Base-by-base conservation (phyloP, 768 basidiomycete species). In the Tricholomella constricta region DNA sequence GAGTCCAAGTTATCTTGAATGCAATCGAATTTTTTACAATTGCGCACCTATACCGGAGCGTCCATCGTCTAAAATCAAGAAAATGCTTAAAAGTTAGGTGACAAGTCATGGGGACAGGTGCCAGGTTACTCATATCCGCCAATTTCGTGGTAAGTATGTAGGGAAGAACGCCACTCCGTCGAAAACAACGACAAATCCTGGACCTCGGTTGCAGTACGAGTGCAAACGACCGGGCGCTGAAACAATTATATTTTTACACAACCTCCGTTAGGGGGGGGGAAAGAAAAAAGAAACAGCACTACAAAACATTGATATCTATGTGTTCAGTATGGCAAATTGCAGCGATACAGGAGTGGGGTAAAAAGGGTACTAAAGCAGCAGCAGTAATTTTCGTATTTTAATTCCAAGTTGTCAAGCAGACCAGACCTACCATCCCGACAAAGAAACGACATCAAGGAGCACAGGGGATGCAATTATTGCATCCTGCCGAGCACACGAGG, bases 401-500 rank as follows among this genome's bases (percentile, higher is more conserved):
- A 27, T 14, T 27, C 7, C 42, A 25, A 26, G 25, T 10, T 22
- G 14, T 2, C 38, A 37, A 3, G 20, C 3, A 25, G 23, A 23
- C 22, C 23, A 26, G 26, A 27, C 22, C 31, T 14, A 43, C 11
- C n/a, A 42, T 25, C 36, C 36, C 15, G 11, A 15, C 19, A 42
- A 23, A 17, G 29, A 32, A 15, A 17, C 10, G 6, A 19, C 20
- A 31, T 3, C 26, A 25, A 20, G 14, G 25, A 47, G 6, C 11
- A 15, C 32, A 8, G 38, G 25, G 19, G n/a, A 14, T 15, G 22
- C 36, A 26, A 34, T 42, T 57, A 62, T 27, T 71, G 69, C 77
- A 81, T 77, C 52, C 75, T 72, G 43, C 78, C 88, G 57, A 92
- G 70, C 58, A 93, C 89, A 61, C 91, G 82, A 40, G 91, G 91